phyloP scores from a whole-genome alignment of 2,329 filamentous ascomycete genomes.

The Byssochlamys sp. region DNA sequence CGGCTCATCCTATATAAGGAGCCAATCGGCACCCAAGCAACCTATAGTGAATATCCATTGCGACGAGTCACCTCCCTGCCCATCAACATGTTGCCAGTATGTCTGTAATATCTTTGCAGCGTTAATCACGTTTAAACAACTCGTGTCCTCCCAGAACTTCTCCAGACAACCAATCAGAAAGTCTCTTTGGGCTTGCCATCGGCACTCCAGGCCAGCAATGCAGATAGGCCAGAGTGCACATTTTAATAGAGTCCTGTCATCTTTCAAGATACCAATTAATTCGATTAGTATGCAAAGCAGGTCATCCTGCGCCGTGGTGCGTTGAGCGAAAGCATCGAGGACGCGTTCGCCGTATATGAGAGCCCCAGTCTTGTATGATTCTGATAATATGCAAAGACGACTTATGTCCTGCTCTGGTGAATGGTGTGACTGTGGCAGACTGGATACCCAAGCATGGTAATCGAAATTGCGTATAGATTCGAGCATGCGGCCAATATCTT shows the following conservation, averaged over 20 bases:
- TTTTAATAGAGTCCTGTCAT: slow-evolving; percentile 19
- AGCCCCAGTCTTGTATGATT: slow-evolving; percentile 21
- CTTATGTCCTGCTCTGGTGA: slow-evolving; percentile 8
- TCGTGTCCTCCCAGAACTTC: slow-evolving; percentile 21
- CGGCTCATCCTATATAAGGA: slow-evolving; percentile 16
- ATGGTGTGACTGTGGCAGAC: slow-evolving; percentile 3
- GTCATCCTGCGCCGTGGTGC: slow-evolving; percentile 1
- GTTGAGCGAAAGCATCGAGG: slow-evolving; percentile 16
- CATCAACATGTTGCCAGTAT: slow-evolving; percentile 15
- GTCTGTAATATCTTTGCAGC: slow-evolving; percentile 19
- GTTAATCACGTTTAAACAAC: slow-evolving; percentile 24
- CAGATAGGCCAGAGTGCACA: slow-evolving; percentile 28
- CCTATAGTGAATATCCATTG: slow-evolving; percentile 24
- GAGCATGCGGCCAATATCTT: neutral
- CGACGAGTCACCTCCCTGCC: slow-evolving; percentile 2
- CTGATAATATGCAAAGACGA: slow-evolving; percentile 17
- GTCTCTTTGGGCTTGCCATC: slow-evolving; percentile 11
- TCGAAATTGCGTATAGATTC: neutral
- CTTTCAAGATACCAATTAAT: slow-evolving; percentile 15
- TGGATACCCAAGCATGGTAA: neutral
- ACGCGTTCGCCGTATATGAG: slow-evolving; percentile 23
- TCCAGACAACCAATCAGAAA: slow-evolving; percentile 17
- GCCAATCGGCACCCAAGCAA: slow-evolving; percentile 19
- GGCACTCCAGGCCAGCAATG: slow-evolving; percentile 23
- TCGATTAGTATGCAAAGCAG: slow-evolving; percentile 17